These are phyloP conservation scores for Panus rudis DNA, from an alignment of 768 basidiomycete genomes.

Conservation along the genomic window DNA sequence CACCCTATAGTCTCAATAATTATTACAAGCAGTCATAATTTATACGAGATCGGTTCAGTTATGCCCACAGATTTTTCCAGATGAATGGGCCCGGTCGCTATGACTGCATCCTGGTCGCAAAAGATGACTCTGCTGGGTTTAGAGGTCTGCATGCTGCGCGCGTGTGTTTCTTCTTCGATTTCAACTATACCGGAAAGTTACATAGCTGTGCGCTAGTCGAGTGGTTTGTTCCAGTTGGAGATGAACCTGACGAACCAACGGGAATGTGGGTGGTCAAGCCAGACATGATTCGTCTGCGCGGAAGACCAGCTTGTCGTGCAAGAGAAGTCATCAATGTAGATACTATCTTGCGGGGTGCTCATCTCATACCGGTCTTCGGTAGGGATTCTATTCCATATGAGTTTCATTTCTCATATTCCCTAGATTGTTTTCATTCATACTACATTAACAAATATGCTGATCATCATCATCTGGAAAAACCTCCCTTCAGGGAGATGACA, in stretches of 20 bases:
- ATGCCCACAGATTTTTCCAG: slow-evolving; percentile 31
- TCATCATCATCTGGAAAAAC: slow-evolving; percentile 6
- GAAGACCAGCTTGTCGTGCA: no score
- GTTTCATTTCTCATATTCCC: not conserved
- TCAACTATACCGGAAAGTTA: slow-evolving; percentile 1
- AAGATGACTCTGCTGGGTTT: no score
- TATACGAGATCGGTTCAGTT: no score
- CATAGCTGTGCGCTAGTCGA: slow-evolving; percentile 18
- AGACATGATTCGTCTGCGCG: slow-evolving; percentile 3
- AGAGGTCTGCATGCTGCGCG: slow-evolving; percentile 12
- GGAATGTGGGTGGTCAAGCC: slow-evolving; percentile 25
- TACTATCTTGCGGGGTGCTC: slow-evolving; percentile 20
- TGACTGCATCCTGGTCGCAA: no score
- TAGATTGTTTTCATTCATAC: slow-evolving; percentile 8
- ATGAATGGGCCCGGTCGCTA: no score
- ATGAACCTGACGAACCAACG: slow-evolving; percentile 17
- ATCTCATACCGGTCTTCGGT: slow-evolving; percentile 12
- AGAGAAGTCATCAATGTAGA: slow-evolving; percentile 19
- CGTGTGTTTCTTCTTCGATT: slow-evolving; percentile 18
- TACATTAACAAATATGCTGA: slow-evolving; percentile 10
- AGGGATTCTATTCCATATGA: not conserved
- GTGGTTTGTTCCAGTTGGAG: slow-evolving; percentile 16
- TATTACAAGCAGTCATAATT: no score
- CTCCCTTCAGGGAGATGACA: no score
- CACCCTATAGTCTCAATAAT: no score